Evolutionary conservation across 768 basidiomycete genomes (phyloP).

Genomic region (Rhizopogon roseolus): DNA sequence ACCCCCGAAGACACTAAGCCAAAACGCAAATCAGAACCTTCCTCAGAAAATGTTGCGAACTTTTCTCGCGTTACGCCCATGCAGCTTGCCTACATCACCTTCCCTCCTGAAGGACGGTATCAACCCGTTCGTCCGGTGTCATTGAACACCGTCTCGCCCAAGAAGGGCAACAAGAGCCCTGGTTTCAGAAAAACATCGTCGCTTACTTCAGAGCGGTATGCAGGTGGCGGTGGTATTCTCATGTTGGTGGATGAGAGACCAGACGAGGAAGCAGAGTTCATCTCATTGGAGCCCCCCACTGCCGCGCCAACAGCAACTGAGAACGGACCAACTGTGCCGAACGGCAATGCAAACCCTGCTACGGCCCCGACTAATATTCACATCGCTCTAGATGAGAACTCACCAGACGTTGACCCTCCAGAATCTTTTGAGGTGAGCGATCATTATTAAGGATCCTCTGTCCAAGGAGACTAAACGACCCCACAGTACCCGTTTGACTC

Average conservation of each 20-base stretch:
- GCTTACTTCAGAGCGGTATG: constrained; percentile 53
- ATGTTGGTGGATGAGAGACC: constrained; percentile 74
- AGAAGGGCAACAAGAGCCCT: constrained; percentile 26
- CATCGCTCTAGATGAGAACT: constrained; percentile 66
- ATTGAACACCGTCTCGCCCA: constrained; percentile 28
- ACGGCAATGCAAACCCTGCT: constrained; percentile 13
- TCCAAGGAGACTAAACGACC: constrained; percentile 15
- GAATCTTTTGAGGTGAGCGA: constrained; percentile 76
- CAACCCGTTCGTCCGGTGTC: constrained; percentile 85
- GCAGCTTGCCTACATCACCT: constrained; percentile 80
- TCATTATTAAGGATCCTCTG: not conserved
- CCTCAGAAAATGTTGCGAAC: constrained; percentile 74
- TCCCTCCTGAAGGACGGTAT: constrained; percentile 76
- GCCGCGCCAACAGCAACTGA: constrained; percentile 25
- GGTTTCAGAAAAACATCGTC: constrained; percentile 27
- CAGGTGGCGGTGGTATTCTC: constrained; percentile 84
- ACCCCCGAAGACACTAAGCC: constrained; percentile 40
- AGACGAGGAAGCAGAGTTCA: constrained; percentile 68
- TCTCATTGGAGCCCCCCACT: constrained; percentile 53
- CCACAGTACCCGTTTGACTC: constrained; percentile 74
- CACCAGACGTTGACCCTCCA: constrained; percentile 72
- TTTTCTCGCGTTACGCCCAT: constrained; percentile 90
- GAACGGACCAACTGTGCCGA: constrained; percentile 26
- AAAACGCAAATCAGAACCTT: constrained; percentile 69
- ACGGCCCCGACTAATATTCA: constrained; percentile 34